These are phyloP conservation scores for Sicyos edulis DNA, from an alignment of 306 rosid species.

Conservation along the genomic window DNA sequence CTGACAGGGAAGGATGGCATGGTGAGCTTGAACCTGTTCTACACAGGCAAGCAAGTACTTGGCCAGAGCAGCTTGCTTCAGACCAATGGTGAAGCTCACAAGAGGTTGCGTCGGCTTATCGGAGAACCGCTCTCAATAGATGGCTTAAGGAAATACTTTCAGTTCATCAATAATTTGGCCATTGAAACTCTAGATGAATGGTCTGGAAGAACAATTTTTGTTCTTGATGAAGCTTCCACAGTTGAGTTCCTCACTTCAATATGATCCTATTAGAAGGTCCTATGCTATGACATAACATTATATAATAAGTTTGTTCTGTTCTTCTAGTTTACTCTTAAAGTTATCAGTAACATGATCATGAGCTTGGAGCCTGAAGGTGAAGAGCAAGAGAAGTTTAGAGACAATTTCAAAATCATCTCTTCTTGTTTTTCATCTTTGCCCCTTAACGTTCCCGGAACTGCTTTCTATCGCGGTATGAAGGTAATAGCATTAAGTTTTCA, in stretches of 20 bases:
- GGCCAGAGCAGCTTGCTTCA: conserved; percentile 81
- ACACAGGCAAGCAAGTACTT: conserved; percentile 68
- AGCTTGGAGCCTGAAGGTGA: conserved; percentile 78
- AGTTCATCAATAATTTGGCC: conserved; percentile 62
- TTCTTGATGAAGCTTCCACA: conserved; percentile 80
- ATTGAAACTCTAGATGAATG: conserved; percentile 54
- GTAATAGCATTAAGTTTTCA: conserved; percentile 26
- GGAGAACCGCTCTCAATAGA: conserved; percentile 73
- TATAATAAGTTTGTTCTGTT: conserved; percentile 6
- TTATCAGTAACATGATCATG: conserved; percentile 88
- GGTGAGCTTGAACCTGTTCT: conserved; percentile 76
- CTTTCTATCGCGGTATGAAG: conserved; percentile 70
- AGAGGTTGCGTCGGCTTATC: conserved; percentile 62
- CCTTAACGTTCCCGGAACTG: conserved; percentile 71
- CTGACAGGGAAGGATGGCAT: conserved; percentile 71
- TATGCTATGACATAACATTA: neutral
- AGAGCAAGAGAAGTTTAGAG: conserved; percentile 68
- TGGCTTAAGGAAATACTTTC: conserved; percentile 66
- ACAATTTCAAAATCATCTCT: conserved; percentile 72
- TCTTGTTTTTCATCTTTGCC: conserved; percentile 84
- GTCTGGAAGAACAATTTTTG: conserved; percentile 46
- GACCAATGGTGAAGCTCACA: conserved; percentile 72
- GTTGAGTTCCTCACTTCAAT: conserved; percentile 39
- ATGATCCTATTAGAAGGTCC: neutral
- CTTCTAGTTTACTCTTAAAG: conserved; percentile 74